Base-by-base conservation (phyloP, 208 protist species). In the Trypanosoma mega region DNA sequence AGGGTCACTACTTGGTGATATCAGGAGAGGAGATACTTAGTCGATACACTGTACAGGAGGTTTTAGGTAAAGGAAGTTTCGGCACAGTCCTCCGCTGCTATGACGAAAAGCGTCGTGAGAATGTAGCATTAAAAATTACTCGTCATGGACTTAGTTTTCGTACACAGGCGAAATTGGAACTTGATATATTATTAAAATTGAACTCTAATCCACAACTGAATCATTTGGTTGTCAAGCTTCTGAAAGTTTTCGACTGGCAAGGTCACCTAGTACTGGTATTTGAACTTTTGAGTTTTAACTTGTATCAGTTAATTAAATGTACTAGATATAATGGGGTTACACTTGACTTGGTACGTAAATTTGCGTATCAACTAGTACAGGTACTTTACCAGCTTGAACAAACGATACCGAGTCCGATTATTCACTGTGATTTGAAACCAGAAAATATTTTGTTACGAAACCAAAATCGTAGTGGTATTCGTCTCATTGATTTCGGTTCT, bases 341-440 rank as follows among this genome's bases (percentile, higher is more conserved):
- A 26, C 65, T 96, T 3, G 80, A 85, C 31, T 57, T 96, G n/a
- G 80, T 93, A 11, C 78, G 85, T 24, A 98, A 98, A 58, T 99
- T 99, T 71, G 93, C 89, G 14, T 85, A 94, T 63, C 97, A 99
- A 71, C 76, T 99, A 20, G 70, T 98, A 7, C 72, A 79, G 30
- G 87, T 83, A 12, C 76, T 99, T 29, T 70, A 76, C 34, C 94
- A 97, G 62, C 63, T 98, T 14, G 93, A 96, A 36, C 55, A 59
- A 24, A 63, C 81, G 37, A 68, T 96, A 36, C 82, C 98, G 6
- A 74, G 78, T 37, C 79, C 96, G 24, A 93, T 99, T 44, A 98
- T 99, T 61, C 98, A 99, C 68, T 99, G 97, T 56, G 98, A 99
- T 72, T 69, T 99, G n/a, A 99, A 99, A 67, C 93, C 93, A 2